Evolutionary conservation across 2,329 filamentous ascomycete species (phyloP), one percentile per base, ranked within the genome.

Genomic region (Pseudogymnoascus sp.): DNA sequence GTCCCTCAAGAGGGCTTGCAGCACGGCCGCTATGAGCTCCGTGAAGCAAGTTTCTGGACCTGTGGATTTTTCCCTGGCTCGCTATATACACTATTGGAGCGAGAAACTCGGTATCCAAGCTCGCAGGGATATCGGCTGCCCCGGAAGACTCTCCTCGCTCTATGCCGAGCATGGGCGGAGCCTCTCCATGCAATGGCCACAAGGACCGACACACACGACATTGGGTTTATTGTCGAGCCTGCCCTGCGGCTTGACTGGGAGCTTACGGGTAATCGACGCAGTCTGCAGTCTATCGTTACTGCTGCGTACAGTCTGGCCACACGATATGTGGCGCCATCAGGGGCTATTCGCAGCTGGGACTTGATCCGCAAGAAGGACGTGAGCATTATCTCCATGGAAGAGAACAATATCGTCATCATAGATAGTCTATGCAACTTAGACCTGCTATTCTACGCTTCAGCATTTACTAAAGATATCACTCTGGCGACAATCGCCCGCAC

Each of bases 151-250:
- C 63, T 73, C 2, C 64, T 69, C 11, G 33, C 25, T 0, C 60
- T 75, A 2, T 71, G 73, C 60, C 55, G 61, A 16, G 63, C 62
- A 14, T 77, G 74, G 75, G 61, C 73, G 12, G 68, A 68, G 28
- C 75, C 75, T 1, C 65, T 79, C 0, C 73, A 77, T 59, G 65
- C 58, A 14, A 78, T 78, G 71, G 69, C 74, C 7, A 70, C 63
- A 63, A 75, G 78, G 31, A 82, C 74, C 3, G 79, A 83, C 61
- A 83, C 81, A 0, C 81, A 83, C 63, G 81, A 83, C 43, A 75
- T 84, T 63, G 80, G 80, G 0, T 84, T 84, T 66, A 83, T 84
- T 25, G 75, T 82, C 4, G 75, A 78, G 60, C 80, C 81, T 0
- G 76, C 79, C 1, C 67, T 81, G 0, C 75, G 76, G 21, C 73